Conservation (phyloP, 257 asterid species). For the Paulownia fortunei region DNA sequence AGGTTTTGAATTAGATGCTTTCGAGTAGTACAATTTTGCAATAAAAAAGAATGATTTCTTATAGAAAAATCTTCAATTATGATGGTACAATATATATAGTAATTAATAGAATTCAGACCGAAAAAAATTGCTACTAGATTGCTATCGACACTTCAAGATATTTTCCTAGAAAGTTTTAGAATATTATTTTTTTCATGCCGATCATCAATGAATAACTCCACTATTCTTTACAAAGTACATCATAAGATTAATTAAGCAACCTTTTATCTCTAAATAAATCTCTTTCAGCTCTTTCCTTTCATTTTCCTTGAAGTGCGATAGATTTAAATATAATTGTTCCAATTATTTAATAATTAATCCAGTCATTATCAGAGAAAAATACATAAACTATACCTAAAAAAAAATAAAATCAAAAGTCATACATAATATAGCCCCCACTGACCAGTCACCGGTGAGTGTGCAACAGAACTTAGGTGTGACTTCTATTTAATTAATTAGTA, state of each 20-base stretch:
- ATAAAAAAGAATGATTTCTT: too few species aligned
- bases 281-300: slow-evolving; percentile 19
- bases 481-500: not conserved
- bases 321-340: not conserved
- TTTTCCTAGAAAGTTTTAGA: slow-evolving; percentile 8
- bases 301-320: slow-evolving; percentile 11
- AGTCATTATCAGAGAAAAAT: slow-evolving; percentile 36
- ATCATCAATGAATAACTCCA: slow-evolving; percentile 6
- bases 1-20: too few species aligned
- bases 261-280: not conserved
- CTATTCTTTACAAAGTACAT: not conserved
- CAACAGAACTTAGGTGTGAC: slow-evolving; percentile 22
- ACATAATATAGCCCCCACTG: slow-evolving; percentile 6
- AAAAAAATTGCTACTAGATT: slow-evolving; percentile 17
- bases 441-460: slow-evolving; percentile 35
- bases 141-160: slow-evolving; percentile 30
- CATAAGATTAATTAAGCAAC: not conserved
- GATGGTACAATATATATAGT: too few species aligned
- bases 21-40: too few species aligned
- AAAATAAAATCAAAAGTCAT: not conserved
- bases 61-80: too few species aligned
- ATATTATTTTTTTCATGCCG: not conserved
- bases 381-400: not conserved
- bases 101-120: too few species aligned
- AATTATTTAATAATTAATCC: slow-evolving; percentile 17